These are phyloP conservation scores for Daldinia caldariorum DNA, from an alignment of 495 filamentous ascomycete species.

Conservation along the genomic window DNA sequence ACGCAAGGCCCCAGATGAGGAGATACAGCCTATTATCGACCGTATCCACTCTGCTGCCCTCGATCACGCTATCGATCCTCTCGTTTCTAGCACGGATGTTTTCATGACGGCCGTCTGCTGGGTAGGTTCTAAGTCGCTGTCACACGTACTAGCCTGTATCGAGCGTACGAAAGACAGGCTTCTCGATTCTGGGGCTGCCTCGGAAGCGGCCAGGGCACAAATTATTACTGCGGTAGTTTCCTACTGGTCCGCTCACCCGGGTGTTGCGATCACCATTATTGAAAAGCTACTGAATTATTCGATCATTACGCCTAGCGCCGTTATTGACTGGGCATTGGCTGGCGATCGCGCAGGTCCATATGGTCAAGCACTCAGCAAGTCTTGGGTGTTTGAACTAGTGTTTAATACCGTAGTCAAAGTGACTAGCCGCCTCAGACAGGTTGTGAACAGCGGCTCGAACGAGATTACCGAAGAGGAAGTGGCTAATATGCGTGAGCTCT, in stretches of 20 bases:
- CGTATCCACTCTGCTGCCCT: constrained; percentile 79
- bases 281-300: constrained; percentile 99
- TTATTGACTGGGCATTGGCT: constrained; percentile 87
- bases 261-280: constrained; percentile 90
- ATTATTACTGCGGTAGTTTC: constrained; percentile 90
- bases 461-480: constrained; percentile 48
- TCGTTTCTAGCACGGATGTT: constrained; percentile 86
- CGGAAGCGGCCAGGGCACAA: constrained; percentile 78
- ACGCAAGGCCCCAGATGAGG: constrained; percentile 82
- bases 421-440: constrained; percentile 85
- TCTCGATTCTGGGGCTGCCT: constrained; percentile 76
- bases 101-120: constrained; percentile 92
- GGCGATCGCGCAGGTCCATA: constrained; percentile 60
- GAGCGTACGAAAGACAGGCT: constrained; percentile 95
- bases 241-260: constrained; percentile 94
- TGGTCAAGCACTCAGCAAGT: constrained; percentile 73
- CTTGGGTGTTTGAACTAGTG: constrained; percentile 88
- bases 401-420: constrained; percentile 90
- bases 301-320: constrained; percentile 81
- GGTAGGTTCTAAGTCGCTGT: constrained; percentile 92
- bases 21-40: constrained; percentile 79
- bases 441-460: constrained; percentile 62
- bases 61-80: constrained; percentile 73
- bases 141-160: constrained; percentile 93
- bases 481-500: constrained; percentile 76